These are phyloP conservation scores for Penicillium taxi DNA, from an alignment of 495 filamentous ascomycete genomes.

Conservation along the genomic window DNA sequence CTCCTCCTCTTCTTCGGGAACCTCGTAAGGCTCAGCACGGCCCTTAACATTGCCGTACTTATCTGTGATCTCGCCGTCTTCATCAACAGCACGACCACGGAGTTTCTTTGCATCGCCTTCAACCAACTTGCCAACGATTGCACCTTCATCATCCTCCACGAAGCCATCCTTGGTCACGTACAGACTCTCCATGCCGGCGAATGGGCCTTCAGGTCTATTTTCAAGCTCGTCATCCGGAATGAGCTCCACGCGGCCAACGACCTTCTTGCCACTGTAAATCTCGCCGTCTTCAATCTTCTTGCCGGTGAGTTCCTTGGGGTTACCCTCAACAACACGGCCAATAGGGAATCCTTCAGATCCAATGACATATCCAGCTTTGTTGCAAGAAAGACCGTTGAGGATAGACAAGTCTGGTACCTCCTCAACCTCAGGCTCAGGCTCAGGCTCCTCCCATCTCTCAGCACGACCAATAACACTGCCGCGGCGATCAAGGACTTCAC, in stretches of 20 bases:
- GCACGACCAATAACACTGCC: slow-evolving; percentile 55
- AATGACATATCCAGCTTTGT: slow-evolving; percentile 74
- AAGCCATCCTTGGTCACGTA: slow-evolving; percentile 61
- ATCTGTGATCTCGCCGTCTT: slow-evolving; percentile 79
- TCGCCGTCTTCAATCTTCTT: slow-evolving; percentile 64
- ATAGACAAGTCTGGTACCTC: slow-evolving; percentile 48
- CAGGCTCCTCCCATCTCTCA: slow-evolving; percentile 49
- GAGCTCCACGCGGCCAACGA: slow-evolving; percentile 65
- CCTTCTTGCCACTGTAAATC: slow-evolving; percentile 65
- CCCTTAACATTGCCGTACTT: slow-evolving; percentile 73
- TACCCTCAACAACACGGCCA: slow-evolving; percentile 60
- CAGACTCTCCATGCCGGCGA: slow-evolving; percentile 65
- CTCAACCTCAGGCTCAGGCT: slow-evolving; percentile 20
- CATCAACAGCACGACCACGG: slow-evolving; percentile 67
- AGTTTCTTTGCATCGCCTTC: slow-evolving; percentile 70
- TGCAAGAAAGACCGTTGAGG: slow-evolving; percentile 59
- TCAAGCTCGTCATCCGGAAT: slow-evolving; percentile 67
- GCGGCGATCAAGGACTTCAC: slow-evolving; percentile 55
- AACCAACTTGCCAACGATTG: slow-evolving; percentile 63
- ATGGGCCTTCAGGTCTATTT: slow-evolving; percentile 60
- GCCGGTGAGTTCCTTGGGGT: slow-evolving; percentile 57
- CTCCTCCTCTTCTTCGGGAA: slow-evolving; percentile 42
- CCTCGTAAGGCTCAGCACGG: slow-evolving; percentile 62
- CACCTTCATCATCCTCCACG: slow-evolving; percentile 59
- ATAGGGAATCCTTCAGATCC: slow-evolving; percentile 62